Conservation (phyloP, 345 rosid species). For the Brassica napus region Da-Ae NC_063435.1:28891001-28891500, state of each 20-base stretch:
- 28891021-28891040: slow-evolving; percentile 65
- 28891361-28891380: slow-evolving; percentile 53
- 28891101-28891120: slow-evolving; percentile 25
- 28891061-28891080: slow-evolving; percentile 76
- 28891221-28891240: background rate
- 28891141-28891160: too few species aligned
- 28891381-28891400: slow-evolving; percentile 43
- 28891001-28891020: slow-evolving; percentile 51
- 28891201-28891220: too few species aligned
- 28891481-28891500: slow-evolving; percentile 47
- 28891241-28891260: slow-evolving; percentile 15
- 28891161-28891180: too few species aligned
- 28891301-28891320: slow-evolving; percentile 71
- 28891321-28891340: slow-evolving; percentile 55
- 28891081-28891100: slow-evolving; percentile 54
- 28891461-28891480: slow-evolving; percentile 5
- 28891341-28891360: slow-evolving; percentile 61
- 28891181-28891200: too few species aligned
- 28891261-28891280: slow-evolving; percentile 62
- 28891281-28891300: slow-evolving; percentile 79
- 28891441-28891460: background rate
- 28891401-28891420: slow-evolving; percentile 29
- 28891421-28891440: slow-evolving; percentile 43
- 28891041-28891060: slow-evolving; percentile 67
- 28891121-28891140: background rate